Evolutionary conservation across 1,284 basidiomycete genomes (phyloP).

Genomic region (Irpex sp.): DNA sequence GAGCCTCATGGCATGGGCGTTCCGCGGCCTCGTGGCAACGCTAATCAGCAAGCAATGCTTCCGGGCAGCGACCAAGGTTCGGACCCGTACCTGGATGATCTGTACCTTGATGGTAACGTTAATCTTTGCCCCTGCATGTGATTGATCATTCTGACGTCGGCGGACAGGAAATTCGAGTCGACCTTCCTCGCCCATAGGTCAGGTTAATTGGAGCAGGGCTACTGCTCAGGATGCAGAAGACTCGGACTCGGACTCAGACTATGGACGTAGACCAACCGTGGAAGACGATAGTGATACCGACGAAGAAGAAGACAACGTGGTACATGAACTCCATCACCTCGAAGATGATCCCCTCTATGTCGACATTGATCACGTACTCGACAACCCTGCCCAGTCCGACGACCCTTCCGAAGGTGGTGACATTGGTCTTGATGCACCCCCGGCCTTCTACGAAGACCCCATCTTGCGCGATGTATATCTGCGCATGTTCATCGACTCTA

Average conservation of each 20-base stretch:
- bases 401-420: background rate
- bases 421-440: background rate
- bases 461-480: constrained; percentile 11
- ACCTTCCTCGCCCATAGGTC: background rate
- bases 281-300: too few relatives aligned
- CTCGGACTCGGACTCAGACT: background rate
- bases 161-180: background rate
- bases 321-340: background rate
- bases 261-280: too few relatives aligned
- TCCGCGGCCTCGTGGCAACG: too few relatives aligned
- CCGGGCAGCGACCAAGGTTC: background rate
- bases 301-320: background rate
- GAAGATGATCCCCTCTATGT: background rate
- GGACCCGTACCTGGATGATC: background rate
- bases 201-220: background rate
- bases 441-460: constrained; percentile 8
- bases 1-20: background rate
- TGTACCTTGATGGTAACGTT: background rate
- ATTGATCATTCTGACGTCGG: background rate
- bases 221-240: background rate
- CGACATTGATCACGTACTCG: background rate
- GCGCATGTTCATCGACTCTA: constrained; percentile 3
- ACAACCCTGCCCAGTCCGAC: background rate
- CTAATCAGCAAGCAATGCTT: background rate
- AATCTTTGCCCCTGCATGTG: background rate